Percentiles rank a stretch among this genome's conserved stretches.
Conservation (phyloP, 176 grass and related monocot genomes). For the Triticum monococcum region DNA sequence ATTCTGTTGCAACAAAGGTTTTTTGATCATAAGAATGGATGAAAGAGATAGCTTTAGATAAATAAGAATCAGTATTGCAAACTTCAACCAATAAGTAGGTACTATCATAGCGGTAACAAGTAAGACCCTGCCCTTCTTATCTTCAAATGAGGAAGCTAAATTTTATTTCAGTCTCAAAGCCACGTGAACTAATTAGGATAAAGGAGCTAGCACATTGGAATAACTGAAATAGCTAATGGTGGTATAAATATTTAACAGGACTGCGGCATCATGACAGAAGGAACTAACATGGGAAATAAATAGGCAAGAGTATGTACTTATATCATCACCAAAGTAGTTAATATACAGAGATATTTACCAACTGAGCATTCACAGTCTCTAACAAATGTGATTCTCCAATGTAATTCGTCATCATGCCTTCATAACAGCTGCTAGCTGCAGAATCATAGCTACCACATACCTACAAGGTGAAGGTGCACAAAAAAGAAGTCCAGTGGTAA, state of each 20-base stretch:
- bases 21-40: neutral
- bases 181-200: neutral
- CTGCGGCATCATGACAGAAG: neutral
- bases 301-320: neutral
- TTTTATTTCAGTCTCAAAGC: slow-evolving; percentile 8
- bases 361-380: slow-evolving; percentile 36
- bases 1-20: neutral
- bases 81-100: slow-evolving; percentile 17
- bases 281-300: neutral
- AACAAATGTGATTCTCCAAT: slow-evolving; percentile 37
- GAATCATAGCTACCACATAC: slow-evolving; percentile 48
- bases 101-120: neutral
- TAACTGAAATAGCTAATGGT: neutral
- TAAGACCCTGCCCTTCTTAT: neutral
- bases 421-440: slow-evolving; percentile 27
- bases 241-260: neutral
- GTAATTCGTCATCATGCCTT: slow-evolving; percentile 35
- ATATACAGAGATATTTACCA: slow-evolving; percentile 52
- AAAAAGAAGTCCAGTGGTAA: slow-evolving; percentile 9
- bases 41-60: neutral
- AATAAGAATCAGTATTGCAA: neutral
- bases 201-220: neutral
- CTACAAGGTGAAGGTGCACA: slow-evolving; percentile 12
- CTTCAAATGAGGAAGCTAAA: neutral
- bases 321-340: neutral